Evolutionary conservation across 495 filamentous ascomycete genomes (phyloP), one percentile per base, ranked within the genome.

Genomic region (Echria macrotheca): DNA sequence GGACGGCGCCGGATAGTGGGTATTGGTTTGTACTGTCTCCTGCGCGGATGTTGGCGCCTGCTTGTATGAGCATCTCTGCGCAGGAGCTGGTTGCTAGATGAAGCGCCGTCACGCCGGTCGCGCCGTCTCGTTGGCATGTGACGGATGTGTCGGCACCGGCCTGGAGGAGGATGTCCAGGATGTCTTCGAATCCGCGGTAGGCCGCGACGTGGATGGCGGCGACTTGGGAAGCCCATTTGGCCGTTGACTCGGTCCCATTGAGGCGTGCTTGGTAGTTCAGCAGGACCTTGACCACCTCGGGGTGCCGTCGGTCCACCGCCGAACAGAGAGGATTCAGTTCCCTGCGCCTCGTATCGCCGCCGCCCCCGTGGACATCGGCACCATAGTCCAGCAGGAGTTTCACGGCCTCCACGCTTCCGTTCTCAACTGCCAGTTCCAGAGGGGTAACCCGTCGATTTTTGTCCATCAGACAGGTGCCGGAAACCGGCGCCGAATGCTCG

Each of bases 321-420:
- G 18, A 6, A 17, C 44, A 47, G 1, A 47, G 44, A 15, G 33
- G 44, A 17, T 5, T 47, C 19, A 47, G 29, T 2, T 6, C 22
- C 12, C 12, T 36, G 32, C 5, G 5, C 4, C 32, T 4, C n/a
- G n/a, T n/a, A n/a, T n/a, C n/a, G n/a, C n/a, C n/a, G 3, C 21
- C 18, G 10, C 5, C 25, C 9, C 31, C 44, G 10, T 47, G 44
- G 18, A 47, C 44, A 52, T 86, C 74, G 5, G 83, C 82, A 11
- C 82, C 82, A 11, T 75, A 75, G 0, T 69, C 55, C 48, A 86
- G 76, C 4, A 89, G 70, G 1, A 76, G 66, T 38, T 72, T 72
- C 8, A 76, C 82, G 9, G 72, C 72, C 0, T 73, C 59, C 9
- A 66, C 44, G n/a, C 74, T 69, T 9, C 73, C 69, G 5, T 73